Evolutionary conservation across 331 rosid genomes (phyloP), one percentile per base, ranked within the genome.

Genomic region (Pyrus hybrid): DNA sequence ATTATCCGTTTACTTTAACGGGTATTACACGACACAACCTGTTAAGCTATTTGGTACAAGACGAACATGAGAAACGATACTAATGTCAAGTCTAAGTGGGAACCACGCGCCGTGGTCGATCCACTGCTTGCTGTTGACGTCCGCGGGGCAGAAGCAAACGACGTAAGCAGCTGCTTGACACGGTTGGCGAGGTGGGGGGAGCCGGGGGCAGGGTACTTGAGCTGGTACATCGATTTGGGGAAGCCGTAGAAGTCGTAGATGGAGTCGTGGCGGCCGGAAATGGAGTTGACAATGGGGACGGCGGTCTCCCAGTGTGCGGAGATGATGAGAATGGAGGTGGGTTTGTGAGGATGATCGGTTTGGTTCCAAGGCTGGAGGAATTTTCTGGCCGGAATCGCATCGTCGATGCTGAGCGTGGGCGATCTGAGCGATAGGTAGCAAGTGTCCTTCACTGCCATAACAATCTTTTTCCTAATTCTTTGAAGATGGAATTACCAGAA

Each of bases 71-170:
- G n/a, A n/a, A n/a, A n/a, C n/a, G n/a, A n/a, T n/a, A n/a, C n/a
- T n/a, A n/a, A n/a, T n/a, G n/a, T n/a, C n/a, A n/a, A n/a, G n/a
- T n/a, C 2, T 2, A 3, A 26, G 28, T 26, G 93, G 97, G 66
- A 91, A 90, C 96, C 97, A 93, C 5, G 96, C 96, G 25, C 96
- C 96, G 53, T 93, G 98, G 53, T 93, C 96, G 22, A 93, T 90
- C 43, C 98, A 97, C 20, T 93, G 80, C 13, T 77, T 86, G 10
- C 11, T 63, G 60, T 89, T 93, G 63, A 88, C 93, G 4, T 83
- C 91, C 0, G 88, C 96, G 0, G 70, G 86, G 70, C 68, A 25
- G 61, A 80, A 63, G 14, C 96, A 0, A 91, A 80, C 22, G 70
- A 71, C 11, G 63, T 23, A 3, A 93, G 86, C 43, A 90, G 78